Evolutionary conservation across 495 filamentous ascomycete genomes (phyloP), one percentile per base, ranked within the genome.

Genomic region (Neurospora intermedia): DNA sequence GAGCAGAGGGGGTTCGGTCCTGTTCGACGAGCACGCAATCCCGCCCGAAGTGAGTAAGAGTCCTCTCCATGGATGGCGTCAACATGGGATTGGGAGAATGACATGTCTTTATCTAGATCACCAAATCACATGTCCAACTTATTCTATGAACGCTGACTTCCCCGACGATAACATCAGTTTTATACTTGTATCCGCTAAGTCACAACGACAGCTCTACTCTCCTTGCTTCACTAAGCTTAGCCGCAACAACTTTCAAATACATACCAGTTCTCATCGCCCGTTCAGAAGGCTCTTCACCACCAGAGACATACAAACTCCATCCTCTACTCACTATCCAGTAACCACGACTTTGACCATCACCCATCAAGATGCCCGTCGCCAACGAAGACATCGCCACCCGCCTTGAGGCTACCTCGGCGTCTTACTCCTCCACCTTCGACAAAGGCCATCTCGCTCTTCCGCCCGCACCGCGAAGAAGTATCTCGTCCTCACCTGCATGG

Each of bases 401-500:
- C 54, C 13, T 31, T 27, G 78, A 85, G 20, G 77, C 83, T 66
- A 81, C 86, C 59, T 94, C 93, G 75, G 84, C 83, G 20, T 74
- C 82, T 27, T 94, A 94, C 78, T 87, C 85, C 0, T 78, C 86
- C 18, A 84, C 78, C 13, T 94, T 94, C 78, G 87, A 81, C 16
- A 80, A 91, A 69, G 91, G 91, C 16, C 69, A 89, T 69, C 85
- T 95, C 0, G 83, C 87, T n/a, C 86, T 94, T 7, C 92, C 92
- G 1, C 93, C 93, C 0, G 86, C 89, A 20, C 93, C 0, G 86
- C 89, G n/a, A 92, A 93, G 84, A 86, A 90, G 75, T 91, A 90
- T 75, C 82, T 87, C 15, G 83, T 91, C 42, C 75, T 86, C 45
- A 93, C 92, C 4, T 96, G 93, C 82, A 96, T 95, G 92, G 93